Evolutionary conservation across 1,284 basidiomycete genomes (phyloP).

Genomic region (Ustilago vetiveriae): DNA sequence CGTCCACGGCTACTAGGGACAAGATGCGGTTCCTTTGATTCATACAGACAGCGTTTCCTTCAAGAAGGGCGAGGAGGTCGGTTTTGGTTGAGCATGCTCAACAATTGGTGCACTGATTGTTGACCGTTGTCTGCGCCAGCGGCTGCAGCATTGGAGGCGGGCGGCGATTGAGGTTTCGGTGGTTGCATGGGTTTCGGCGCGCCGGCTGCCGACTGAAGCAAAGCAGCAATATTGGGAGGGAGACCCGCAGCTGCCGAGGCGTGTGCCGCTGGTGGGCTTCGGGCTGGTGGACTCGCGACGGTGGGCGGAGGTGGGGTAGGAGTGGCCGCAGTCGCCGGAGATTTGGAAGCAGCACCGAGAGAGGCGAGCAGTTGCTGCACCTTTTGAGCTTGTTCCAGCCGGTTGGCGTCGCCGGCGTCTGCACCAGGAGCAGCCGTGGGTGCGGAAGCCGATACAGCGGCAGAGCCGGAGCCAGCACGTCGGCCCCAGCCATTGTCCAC

Average conservation of each 20-base stretch:
- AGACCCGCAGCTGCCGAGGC: conserved; percentile 17
- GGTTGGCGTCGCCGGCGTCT: conserved; percentile 30
- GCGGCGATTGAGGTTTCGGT: conserved; percentile 42
- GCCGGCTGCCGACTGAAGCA: conserved; percentile 44
- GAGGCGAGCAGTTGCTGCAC: conserved; percentile 65
- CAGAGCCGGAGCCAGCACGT: conserved; percentile 29
- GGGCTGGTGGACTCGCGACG: conserved; percentile 18
- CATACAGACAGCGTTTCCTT: not conserved
- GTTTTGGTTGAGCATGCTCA: conserved; percentile 46
- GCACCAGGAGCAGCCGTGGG: conserved; percentile 8
- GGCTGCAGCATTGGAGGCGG: conserved; percentile 7
- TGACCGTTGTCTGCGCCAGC: conserved; percentile 31
- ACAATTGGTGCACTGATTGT: conserved; percentile 43
- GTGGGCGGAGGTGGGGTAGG: conserved; percentile 20
- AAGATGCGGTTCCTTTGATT: not conserved
- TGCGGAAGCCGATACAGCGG: conserved; percentile 2
- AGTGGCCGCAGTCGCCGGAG: conserved; percentile 19
- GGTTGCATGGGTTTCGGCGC: conserved; percentile 38
- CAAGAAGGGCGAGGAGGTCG: conserved; percentile 34
- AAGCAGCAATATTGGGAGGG: conserved; percentile 50
- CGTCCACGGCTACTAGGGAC: too few relatives aligned
- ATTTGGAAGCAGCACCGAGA: conserved; percentile 43
- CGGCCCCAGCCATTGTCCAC: conserved; percentile 45
- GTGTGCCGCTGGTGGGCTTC: conserved; percentile 18
- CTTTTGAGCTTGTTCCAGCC: conserved; percentile 66